Evolutionary conservation across 441 rosid species (phyloP).

Genomic region (Euphorbia corollata): DNA sequence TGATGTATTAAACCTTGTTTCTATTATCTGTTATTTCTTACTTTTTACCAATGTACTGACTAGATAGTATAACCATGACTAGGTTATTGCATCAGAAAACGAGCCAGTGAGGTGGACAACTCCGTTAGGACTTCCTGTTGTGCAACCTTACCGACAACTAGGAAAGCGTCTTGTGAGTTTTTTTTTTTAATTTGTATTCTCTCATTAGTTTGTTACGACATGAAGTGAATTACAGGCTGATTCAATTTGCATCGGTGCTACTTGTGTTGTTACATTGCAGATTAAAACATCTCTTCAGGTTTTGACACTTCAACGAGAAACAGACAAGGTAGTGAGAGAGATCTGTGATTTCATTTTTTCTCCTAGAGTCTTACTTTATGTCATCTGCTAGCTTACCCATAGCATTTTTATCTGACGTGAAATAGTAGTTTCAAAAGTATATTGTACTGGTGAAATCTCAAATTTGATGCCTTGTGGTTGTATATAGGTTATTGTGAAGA

Average conservation of each 20-base stretch:
- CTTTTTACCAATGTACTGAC: slow-evolving; percentile 7
- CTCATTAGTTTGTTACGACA: slow-evolving; percentile 7
- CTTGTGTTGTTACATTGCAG: slow-evolving; percentile 36
- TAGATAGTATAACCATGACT: slow-evolving; percentile 21
- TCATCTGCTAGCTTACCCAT: background rate
- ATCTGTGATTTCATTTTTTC: slow-evolving; percentile 20
- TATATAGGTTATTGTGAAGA: slow-evolving; percentile 59
- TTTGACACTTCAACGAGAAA: slow-evolving; percentile 77
- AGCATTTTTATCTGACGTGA: background rate
- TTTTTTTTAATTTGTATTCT: slow-evolving; percentile 16
- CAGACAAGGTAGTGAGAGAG: slow-evolving; percentile 52
- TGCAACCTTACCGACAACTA: slow-evolving; percentile 76
- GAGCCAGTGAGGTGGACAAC: slow-evolving; percentile 91
- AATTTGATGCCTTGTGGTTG: slow-evolving; percentile 12
- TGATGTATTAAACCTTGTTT: too few relatives aligned
- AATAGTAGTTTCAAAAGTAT: background rate
- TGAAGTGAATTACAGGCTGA: slow-evolving; percentile 9
- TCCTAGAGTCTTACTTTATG: slow-evolving; percentile 5
- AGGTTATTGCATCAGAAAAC: slow-evolving; percentile 88
- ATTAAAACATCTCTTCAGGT: slow-evolving; percentile 92
- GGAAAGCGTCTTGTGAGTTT: slow-evolving; percentile 69
- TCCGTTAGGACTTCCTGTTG: slow-evolving; percentile 96
- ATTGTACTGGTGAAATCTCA: background rate
- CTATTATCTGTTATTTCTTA: too few relatives aligned
- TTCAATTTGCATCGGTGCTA: slow-evolving; percentile 12